Percentiles rank a stretch among this genome's conserved stretches.
These are phyloP conservation scores for Pythium rhizo-oryzae DNA, from an alignment of 352 stramenopile species.

Conservation along the genomic window DNA sequence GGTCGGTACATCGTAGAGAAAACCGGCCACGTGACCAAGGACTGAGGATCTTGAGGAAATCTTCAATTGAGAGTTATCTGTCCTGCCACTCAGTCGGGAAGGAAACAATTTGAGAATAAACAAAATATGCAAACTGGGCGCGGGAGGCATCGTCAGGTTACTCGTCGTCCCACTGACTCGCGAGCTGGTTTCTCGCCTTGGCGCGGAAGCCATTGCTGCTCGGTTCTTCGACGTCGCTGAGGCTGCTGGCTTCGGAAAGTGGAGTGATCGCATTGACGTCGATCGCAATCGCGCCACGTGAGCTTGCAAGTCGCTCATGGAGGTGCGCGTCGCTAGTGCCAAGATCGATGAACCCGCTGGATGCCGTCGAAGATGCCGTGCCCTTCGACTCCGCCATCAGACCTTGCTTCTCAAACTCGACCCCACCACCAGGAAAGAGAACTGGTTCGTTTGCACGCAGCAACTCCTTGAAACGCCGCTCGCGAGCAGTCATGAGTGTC, in stretches of 20 bases:
- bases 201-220: conserved; percentile 36
- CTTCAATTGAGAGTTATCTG: neutral
- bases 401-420: conserved; percentile 12
- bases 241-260: conserved; percentile 30
- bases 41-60: neutral
- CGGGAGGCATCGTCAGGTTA: no score
- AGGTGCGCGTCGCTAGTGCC: conserved; percentile 9
- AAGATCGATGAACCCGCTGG: conserved; percentile 29
- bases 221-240: conserved; percentile 33
- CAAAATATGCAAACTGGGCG: conserved; percentile 19
- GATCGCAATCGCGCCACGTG: conserved; percentile 24
- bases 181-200: conserved; percentile 31
- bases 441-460: conserved; percentile 28
- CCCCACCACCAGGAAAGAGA: conserved; percentile 22
- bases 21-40: conserved; percentile 1
- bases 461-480: conserved; percentile 42
- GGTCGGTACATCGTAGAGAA: conserved; percentile 53
- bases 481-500: conserved; percentile 35
- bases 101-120: conserved; percentile 3
- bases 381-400: conserved; percentile 12
- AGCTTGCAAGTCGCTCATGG: conserved; percentile 19
- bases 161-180: conserved; percentile 33
- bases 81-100: neutral
- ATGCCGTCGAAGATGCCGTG: neutral
- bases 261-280: conserved; percentile 32